Percentiles rank a stretch among this genome's conserved stretches.
phyloP scores from a whole-genome alignment of 2,329 filamentous ascomycete species.

The Biscogniauxia sp. region DNA sequence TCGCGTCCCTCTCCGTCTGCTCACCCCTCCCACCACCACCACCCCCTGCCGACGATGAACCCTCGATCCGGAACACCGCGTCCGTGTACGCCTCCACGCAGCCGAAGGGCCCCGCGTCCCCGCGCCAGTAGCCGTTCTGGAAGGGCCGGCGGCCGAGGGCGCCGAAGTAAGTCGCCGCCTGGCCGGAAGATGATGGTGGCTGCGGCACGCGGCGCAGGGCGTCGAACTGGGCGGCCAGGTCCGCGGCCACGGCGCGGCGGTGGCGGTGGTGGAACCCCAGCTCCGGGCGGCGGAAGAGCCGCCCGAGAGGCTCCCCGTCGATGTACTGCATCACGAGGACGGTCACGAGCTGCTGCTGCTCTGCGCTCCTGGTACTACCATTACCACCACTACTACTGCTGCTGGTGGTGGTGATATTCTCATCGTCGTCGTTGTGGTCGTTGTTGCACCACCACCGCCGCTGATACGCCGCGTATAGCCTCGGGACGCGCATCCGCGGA shows the following conservation, averaged over 20 bases:
- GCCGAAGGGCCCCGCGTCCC: background rate
- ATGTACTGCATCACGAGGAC: no score
- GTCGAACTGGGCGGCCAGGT: background rate
- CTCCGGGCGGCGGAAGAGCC: background rate
- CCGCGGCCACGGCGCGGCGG: background rate
- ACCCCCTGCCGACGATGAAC: no score
- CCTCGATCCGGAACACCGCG: background rate
- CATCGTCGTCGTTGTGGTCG: background rate
- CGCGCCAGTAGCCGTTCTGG: background rate
- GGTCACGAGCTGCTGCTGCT: no score
- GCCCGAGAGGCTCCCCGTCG: no score
- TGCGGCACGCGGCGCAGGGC: background rate
- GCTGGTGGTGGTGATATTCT: background rate
- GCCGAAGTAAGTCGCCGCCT: background rate
- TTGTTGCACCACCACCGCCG: background rate
- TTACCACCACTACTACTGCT: no score
- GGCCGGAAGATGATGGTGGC: no score
- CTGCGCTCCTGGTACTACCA: no score
- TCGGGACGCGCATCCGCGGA: background rate
- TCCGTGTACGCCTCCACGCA: background rate
- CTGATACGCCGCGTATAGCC: background rate
- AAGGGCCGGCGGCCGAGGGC: background rate
- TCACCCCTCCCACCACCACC: background rate
- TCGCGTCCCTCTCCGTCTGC: no score
- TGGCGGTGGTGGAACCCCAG: background rate